phyloP scores from a whole-genome alignment of 305 asterid species.

The Nicotiana rustica region DNA sequence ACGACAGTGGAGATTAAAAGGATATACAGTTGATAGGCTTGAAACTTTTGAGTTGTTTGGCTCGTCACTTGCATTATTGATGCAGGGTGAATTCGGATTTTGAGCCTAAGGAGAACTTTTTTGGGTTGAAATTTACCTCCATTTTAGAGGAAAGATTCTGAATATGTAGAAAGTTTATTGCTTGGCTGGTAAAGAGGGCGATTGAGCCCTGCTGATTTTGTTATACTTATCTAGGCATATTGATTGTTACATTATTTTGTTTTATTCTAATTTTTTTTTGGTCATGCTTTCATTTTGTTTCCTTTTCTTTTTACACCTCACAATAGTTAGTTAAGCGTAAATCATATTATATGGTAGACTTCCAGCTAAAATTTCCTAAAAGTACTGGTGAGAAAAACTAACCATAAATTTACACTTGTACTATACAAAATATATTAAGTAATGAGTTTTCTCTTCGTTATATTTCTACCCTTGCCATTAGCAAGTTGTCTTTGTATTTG shows the following conservation, averaged over 20 bases:
- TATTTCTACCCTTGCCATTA: too few species aligned
- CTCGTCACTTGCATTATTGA: background rate
- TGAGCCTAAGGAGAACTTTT: constrained; percentile 1
- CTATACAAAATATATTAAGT: too few species aligned
- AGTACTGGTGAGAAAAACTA: too few species aligned
- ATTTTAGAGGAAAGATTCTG: constrained; percentile 27
- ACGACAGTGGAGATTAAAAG: constrained; percentile 23
- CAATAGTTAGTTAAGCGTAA: too few species aligned
- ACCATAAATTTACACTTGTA: too few species aligned
- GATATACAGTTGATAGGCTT: constrained; percentile 30
- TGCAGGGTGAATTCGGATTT: constrained; percentile 25
- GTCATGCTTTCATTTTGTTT: background rate
- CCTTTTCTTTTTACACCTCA: background rate
- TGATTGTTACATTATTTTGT: constrained; percentile 24
- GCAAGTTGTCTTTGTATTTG: too few species aligned
- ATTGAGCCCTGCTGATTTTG: constrained; percentile 29
- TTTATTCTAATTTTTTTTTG: background rate
- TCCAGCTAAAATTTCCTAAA: too few species aligned
- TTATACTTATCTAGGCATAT: constrained; percentile 34
- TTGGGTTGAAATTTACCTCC: constrained; percentile 31
- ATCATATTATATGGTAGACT: too few species aligned
- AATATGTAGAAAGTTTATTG: constrained; percentile 30
- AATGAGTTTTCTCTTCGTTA: too few species aligned
- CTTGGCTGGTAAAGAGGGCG: constrained; percentile 26
- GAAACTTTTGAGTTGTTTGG: constrained; percentile 24